Percentiles rank a stretch among this genome's conserved stretches.
These are phyloP conservation scores for Backusella psychrophila DNA, from an alignment of 192 early-diverging fungal species.

Conservation along the genomic window DNA sequence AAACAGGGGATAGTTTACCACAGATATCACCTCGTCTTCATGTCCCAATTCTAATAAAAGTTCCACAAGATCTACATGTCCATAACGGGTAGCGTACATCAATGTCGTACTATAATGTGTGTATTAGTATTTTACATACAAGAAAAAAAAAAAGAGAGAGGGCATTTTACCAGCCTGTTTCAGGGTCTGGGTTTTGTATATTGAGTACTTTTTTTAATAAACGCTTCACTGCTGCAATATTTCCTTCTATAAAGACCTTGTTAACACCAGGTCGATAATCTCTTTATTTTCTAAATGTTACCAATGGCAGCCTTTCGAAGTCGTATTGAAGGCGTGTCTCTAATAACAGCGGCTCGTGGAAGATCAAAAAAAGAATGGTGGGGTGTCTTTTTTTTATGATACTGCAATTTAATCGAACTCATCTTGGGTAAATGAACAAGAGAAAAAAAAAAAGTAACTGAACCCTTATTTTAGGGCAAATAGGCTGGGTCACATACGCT, in stretches of 20 bases:
- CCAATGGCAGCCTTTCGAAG: slow-evolving; percentile 35
- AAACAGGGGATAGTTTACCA: slow-evolving; percentile 15
- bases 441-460: background rate
- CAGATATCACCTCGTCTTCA: slow-evolving; percentile 38
- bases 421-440: background rate
- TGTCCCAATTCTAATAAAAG: slow-evolving; percentile 31
- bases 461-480: background rate
- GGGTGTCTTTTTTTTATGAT: slow-evolving; percentile 7
- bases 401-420: background rate
- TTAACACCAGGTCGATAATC: background rate
- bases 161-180: slow-evolving; percentile 31
- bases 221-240: slow-evolving; percentile 34
- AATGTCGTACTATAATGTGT: slow-evolving; percentile 30
- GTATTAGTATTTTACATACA: background rate
- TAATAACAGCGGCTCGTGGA: slow-evolving; percentile 22
- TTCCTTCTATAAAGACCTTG: slow-evolving; percentile 27
- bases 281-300: background rate
- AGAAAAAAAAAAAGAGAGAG: background rate
- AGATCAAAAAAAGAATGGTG: slow-evolving; percentile 29
- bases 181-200: slow-evolving; percentile 39
- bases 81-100: slow-evolving; percentile 33
- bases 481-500: too few relatives aligned
- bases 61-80: slow-evolving; percentile 34
- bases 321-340: slow-evolving; percentile 34
- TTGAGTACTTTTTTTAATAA: slow-evolving; percentile 29